Conservation (phyloP, 441 rosid species). For the Manihot esculenta region DNA sequence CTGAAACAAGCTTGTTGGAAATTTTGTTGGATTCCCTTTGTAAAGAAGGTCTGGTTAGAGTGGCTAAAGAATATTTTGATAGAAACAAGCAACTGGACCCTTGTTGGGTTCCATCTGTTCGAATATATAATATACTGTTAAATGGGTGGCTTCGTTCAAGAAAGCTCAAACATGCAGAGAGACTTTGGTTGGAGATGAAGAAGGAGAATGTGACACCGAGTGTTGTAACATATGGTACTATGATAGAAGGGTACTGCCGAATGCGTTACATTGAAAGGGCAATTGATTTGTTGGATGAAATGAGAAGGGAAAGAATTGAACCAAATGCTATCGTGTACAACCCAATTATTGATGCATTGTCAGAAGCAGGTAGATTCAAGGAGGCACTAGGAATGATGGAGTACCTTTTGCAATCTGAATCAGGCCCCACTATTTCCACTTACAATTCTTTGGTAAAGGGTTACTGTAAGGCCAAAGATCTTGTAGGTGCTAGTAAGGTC, state of each 20-base stretch:
- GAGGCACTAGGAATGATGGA: slow-evolving; percentile 74
- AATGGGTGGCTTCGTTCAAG: slow-evolving; percentile 84
- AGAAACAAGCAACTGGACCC: slow-evolving; percentile 32
- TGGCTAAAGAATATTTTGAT: slow-evolving; percentile 49
- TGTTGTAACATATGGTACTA: slow-evolving; percentile 75
- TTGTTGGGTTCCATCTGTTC: slow-evolving; percentile 54
- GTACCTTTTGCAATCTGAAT: slow-evolving; percentile 52
- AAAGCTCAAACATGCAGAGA: slow-evolving; percentile 67
- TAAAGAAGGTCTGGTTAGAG: slow-evolving; percentile 70
- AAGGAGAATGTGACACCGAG: slow-evolving; percentile 48
- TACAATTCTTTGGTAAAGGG: slow-evolving; percentile 87
- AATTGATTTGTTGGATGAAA: slow-evolving; percentile 57
- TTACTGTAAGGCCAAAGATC: slow-evolving; percentile 71
- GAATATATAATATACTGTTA: slow-evolving; percentile 60
- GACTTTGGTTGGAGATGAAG: slow-evolving; percentile 66
- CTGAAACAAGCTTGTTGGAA: slow-evolving; percentile 47
- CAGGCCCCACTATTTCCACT: slow-evolving; percentile 70
- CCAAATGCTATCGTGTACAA: slow-evolving; percentile 61
- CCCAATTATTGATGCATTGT: slow-evolving; percentile 76
- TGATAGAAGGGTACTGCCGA: slow-evolving; percentile 77
- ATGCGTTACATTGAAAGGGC: slow-evolving; percentile 67
- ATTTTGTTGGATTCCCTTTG: slow-evolving; percentile 79
- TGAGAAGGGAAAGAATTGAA: slow-evolving; percentile 65
- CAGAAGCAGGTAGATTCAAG: slow-evolving; percentile 67
- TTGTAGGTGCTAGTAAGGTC: slow-evolving; percentile 64